Evolutionary conservation across 345 rosid species (phyloP).

Genomic region (Psidium guajava): DNA sequence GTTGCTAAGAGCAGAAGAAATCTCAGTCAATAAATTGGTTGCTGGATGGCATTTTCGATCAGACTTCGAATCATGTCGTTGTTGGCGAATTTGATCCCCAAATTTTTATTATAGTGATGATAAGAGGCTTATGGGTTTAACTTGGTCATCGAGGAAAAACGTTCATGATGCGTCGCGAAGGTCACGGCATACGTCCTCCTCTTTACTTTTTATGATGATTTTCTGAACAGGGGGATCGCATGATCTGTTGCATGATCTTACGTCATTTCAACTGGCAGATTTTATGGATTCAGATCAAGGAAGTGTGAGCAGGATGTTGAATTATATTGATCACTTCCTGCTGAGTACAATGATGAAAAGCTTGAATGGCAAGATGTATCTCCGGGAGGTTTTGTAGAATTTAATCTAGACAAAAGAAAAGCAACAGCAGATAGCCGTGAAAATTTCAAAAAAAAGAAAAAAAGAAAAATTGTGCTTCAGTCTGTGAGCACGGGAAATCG

Average conservation of each 20-base stretch:
- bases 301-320: constrained; percentile 22
- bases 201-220: constrained; percentile 17
- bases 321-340: constrained; percentile 31
- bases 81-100: no score
- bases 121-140: no score
- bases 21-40: no score
- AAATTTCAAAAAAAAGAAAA: background rate
- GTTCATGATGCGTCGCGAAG: no score
- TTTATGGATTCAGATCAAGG: constrained; percentile 25
- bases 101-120: no score
- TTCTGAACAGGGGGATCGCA: no score
- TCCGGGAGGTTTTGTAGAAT: constrained; percentile 9
- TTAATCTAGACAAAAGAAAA: background rate
- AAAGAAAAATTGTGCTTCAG: background rate
- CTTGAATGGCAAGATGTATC: constrained; percentile 12
- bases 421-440: background rate
- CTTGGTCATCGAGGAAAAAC: no score
- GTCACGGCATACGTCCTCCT: background rate
- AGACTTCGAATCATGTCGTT: no score
- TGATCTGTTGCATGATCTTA: constrained; percentile 7
- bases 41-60: no score
- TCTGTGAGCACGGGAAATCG: background rate
- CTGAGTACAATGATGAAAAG: constrained; percentile 25
- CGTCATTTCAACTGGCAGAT: constrained; percentile 14
- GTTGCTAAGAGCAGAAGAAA: no score